Evolutionary conservation across 2,329 filamentous ascomycete species (phyloP).

Genomic region (Fusarium sp.): DNA sequence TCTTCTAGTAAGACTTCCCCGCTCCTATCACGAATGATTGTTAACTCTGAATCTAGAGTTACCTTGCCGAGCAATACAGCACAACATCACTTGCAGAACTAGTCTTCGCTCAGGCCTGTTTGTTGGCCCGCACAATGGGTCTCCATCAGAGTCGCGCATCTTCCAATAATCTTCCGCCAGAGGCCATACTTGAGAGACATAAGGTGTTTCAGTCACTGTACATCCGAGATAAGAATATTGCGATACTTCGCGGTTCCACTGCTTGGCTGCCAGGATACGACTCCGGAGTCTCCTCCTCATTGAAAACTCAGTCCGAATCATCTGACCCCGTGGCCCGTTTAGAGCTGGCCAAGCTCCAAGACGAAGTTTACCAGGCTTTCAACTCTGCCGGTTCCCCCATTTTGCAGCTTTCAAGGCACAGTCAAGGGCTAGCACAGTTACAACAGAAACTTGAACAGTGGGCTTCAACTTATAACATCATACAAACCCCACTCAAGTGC

Average conservation of each 20-base stretch:
- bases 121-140: constrained; percentile 44
- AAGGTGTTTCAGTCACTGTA: constrained; percentile 44
- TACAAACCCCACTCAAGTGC: constrained; percentile 20
- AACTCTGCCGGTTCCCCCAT: constrained; percentile 25
- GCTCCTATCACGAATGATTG: neutral
- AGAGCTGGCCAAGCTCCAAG: constrained; percentile 41
- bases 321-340: constrained; percentile 24
- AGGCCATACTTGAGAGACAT: constrained; percentile 33
- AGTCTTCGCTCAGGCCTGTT: constrained; percentile 43
- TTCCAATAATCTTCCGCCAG: constrained; percentile 1
- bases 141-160: constrained; percentile 39
- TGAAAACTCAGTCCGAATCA: constrained; percentile 6
- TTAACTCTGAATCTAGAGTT: constrained; percentile 29
- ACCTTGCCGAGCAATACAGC: constrained; percentile 44
- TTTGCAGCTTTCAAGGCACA: constrained; percentile 1
- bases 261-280: constrained; percentile 39
- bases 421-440: constrained; percentile 21
- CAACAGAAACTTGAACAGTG: constrained; percentile 41
- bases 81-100: constrained; percentile 40
- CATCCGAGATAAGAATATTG: constrained; percentile 40
- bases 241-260: constrained; percentile 38
- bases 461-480: constrained; percentile 27
- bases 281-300: constrained; percentile 5
- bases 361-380: constrained; percentile 39
- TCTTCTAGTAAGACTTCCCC: constrained; percentile 30